Evolutionary conservation across 2,329 filamentous ascomycete genomes (phyloP).

Genomic region (Plectosphaerella plurivora): DNA sequence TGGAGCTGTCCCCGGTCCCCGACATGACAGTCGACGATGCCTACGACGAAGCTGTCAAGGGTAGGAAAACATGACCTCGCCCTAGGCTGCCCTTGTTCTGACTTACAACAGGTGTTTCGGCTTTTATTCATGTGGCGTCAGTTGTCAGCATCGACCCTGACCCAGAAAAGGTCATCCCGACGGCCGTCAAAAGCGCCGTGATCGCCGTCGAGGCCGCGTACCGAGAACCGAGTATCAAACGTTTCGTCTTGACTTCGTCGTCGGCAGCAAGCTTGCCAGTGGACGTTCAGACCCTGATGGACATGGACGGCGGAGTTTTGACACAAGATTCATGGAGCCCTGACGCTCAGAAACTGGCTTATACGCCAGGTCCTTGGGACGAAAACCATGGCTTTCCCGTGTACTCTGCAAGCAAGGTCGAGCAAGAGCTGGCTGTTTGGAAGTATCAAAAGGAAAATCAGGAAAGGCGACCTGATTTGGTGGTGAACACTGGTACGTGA

Average conservation of each 20-base stretch:
- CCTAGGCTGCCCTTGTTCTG: too few relatives aligned
- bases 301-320: too few relatives aligned
- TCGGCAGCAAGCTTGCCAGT: conserved; percentile 14
- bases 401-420: conserved; percentile 33
- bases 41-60: conserved; percentile 22
- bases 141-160: conserved; percentile 19
- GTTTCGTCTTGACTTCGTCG: conserved; percentile 35
- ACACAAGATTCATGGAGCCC: conserved; percentile 28
- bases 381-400: too few relatives aligned
- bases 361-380: too few relatives aligned
- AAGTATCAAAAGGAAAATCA: conserved; percentile 27
- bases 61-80: conserved; percentile 17
- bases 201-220: conserved; percentile 28
- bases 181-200: conserved; percentile 19
- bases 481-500: conserved; percentile 6
- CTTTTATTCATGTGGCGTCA: conserved; percentile 33
- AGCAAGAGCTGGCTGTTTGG: conserved; percentile 31
- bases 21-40: conserved; percentile 24
- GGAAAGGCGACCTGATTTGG: conserved; percentile 4
- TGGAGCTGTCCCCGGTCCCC: conserved; percentile 26
- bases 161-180: conserved; percentile 31
- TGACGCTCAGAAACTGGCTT: conserved; percentile 23
- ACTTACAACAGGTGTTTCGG: neutral
- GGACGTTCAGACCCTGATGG: too few relatives aligned
- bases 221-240: conserved; percentile 26